A percentile compares a stretch with the other conserved stretches of the same genome.
These are phyloP conservation scores for Warburgia ugandensis DNA, from an alignment of 164 flowering plant genomes.

Conservation along the genomic window DNA sequence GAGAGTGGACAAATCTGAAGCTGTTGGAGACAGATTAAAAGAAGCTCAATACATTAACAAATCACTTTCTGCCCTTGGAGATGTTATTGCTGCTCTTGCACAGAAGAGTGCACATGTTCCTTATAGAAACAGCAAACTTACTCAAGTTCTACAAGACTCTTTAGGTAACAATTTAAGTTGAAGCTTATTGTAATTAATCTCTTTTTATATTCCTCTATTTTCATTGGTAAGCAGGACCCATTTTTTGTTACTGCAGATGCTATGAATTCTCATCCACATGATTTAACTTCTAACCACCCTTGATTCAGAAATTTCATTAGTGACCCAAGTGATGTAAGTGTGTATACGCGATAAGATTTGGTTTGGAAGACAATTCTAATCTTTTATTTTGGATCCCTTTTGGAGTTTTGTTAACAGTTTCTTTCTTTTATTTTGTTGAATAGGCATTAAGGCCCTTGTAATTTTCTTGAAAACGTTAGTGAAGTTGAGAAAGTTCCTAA, in stretches of 20 bases:
- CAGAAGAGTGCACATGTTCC: slow-evolving; percentile 87
- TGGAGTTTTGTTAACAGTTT: background rate
- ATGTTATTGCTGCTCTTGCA: slow-evolving; percentile 86
- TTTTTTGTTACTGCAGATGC: too few relatives aligned
- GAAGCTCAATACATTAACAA: slow-evolving; percentile 86
- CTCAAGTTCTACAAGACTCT: slow-evolving; percentile 87
- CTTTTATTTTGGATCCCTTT: too few relatives aligned
- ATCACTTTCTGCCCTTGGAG: slow-evolving; percentile 89
- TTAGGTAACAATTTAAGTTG: slow-evolving; percentile 41
- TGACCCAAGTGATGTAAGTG: too few relatives aligned
- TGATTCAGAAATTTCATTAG: background rate
- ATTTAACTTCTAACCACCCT: background rate
- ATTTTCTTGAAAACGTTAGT: background rate
- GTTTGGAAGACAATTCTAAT: too few relatives aligned
- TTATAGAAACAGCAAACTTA: slow-evolving; percentile 90
- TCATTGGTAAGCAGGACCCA: background rate
- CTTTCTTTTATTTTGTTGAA: background rate
- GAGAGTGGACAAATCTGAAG: slow-evolving; percentile 87
- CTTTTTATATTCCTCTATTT: background rate
- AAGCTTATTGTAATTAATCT: background rate
- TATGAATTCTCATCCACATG: too few relatives aligned
- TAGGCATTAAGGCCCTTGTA: background rate
- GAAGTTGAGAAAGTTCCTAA: too few relatives aligned
- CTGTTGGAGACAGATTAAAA: slow-evolving; percentile 77
- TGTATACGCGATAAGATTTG: too few relatives aligned